Base-by-base conservation (phyloP, 768 basidiomycete species). In the Boletus rubescentipes region DNA sequence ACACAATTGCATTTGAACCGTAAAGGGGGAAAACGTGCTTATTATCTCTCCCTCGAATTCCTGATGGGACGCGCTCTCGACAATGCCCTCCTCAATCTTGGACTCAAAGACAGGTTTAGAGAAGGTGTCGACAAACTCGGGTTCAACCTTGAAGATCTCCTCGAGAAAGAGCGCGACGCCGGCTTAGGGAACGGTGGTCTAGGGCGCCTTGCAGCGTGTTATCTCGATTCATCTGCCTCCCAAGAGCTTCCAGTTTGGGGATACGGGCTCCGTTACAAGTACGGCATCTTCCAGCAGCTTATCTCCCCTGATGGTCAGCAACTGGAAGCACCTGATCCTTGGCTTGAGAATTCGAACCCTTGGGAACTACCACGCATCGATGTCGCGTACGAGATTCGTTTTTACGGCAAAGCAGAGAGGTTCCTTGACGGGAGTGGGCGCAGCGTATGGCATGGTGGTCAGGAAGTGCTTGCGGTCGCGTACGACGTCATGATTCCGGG, bases 21-120 rank as follows among this genome's bases (percentile, higher is more conserved):
- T 65, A 94, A 91, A 68, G 77, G 83, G 35, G 92, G 91, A 23
- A 94, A 95, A 64, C 79, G 91, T 55, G 91, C 91, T 12, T 98
- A 98, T 77, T 99, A 98, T 72, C 83, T 98, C 55, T 96, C 93
- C 38, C 83, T 98, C 49, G 96, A 97, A 72, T 97, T 93, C 72
- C 73, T 94, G 61, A 90, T 91, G 87, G 86, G 89, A 40, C 80
- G 89, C 29, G 87, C 87, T 3, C 79, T 89, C 46, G 87, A 90
- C 57, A 86, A 86, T 57, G 82, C 92, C 61, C 81, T 97, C 21
- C 83, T 98, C 57, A 98, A 98, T 68, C 82, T 98, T 26, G 87
- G 86, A 10, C 75, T 96, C 58, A 92, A 94, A 71, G 78, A 85
- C 45, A 68, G 86, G 59, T 97, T 91, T 72, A 72, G 72, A 12